Evolutionary conservation across 225 moss, liverwort and hornwort species (phyloP).

Genomic region (Physcomitrium patens): DNA sequence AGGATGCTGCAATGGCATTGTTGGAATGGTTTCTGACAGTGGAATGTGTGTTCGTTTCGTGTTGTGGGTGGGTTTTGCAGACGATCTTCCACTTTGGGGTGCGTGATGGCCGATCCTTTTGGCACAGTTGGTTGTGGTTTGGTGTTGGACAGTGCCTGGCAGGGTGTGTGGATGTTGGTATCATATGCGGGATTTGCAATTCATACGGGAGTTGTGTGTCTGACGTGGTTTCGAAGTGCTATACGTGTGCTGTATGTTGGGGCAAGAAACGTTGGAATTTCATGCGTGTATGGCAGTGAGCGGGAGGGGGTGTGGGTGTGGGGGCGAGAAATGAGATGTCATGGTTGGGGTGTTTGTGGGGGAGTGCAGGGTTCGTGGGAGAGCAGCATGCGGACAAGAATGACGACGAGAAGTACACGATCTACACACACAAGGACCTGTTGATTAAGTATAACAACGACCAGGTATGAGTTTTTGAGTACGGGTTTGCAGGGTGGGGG

Average conservation of each 20-base stretch:
- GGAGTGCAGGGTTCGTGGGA: conserved; percentile 81
- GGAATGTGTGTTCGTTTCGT: conserved; percentile 17
- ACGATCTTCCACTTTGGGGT: conserved; percentile 99
- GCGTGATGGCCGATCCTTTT: conserved; percentile 28
- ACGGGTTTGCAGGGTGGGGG: not conserved
- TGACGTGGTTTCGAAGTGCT: no score
- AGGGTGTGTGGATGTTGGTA: conserved; percentile 2
- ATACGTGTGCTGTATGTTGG: no score
- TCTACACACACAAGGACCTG: conserved; percentile 79
- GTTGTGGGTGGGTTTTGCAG: conserved; percentile 44
- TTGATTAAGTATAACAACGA: conserved; percentile 80
- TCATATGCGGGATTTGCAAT: not conserved
- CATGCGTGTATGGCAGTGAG: no score
- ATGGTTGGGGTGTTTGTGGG: no score
- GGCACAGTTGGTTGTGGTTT: not conserved
- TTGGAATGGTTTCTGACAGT: conserved; percentile 28
- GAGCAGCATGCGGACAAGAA: conserved; percentile 64
- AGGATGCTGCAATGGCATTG: not conserved
- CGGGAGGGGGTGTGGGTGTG: no score
- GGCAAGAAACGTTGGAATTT: no score
- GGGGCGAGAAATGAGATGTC: no score
- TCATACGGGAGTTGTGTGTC: no score
- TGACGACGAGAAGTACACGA: conserved; percentile 49
- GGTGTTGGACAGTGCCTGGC: conserved; percentile 7
- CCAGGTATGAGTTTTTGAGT: conserved; percentile 59